These are phyloP conservation scores for Verticillium longisporum DNA, from an alignment of 2,329 filamentous ascomycete genomes.

Conservation along the genomic window DNA sequence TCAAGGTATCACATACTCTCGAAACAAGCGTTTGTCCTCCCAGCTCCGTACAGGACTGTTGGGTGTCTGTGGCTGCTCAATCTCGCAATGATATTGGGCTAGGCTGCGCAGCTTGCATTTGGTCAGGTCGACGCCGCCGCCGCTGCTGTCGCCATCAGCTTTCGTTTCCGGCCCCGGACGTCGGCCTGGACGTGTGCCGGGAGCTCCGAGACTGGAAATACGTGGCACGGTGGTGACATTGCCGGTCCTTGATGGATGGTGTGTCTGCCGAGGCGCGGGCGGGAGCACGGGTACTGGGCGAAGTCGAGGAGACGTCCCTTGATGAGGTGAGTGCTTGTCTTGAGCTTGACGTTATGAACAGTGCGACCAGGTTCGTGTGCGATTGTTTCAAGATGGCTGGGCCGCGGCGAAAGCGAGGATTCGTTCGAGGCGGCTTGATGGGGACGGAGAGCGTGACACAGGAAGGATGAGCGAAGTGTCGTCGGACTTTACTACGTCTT, in stretches of 20 bases:
- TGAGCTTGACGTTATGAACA: neutral
- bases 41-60: slow-evolving; percentile 47
- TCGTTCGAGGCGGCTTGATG: neutral
- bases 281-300: slow-evolving; percentile 43
- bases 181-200: slow-evolving; percentile 41
- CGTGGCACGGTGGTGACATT: slow-evolving; percentile 54
- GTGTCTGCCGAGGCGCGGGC: slow-evolving; percentile 29
- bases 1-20: slow-evolving; percentile 38
- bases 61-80: slow-evolving; percentile 37
- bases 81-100: slow-evolving; percentile 54
- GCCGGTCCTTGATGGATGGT: slow-evolving; percentile 17
- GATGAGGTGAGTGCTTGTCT: slow-evolving; percentile 46
- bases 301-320: slow-evolving; percentile 50
- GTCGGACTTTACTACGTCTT: slow-evolving; percentile 2
- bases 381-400: neutral
- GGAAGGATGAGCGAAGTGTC: neutral
- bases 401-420: neutral
- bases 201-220: slow-evolving; percentile 47
- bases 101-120: slow-evolving; percentile 51
- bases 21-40: slow-evolving; percentile 52
- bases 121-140: slow-evolving; percentile 39
- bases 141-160: slow-evolving; percentile 27
- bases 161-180: slow-evolving; percentile 43
- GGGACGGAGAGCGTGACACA: neutral
- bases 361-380: too few species aligned